These are phyloP conservation scores for Hypericum perforatum DNA, from an alignment of 345 rosid genomes.

Conservation along the genomic window DNA sequence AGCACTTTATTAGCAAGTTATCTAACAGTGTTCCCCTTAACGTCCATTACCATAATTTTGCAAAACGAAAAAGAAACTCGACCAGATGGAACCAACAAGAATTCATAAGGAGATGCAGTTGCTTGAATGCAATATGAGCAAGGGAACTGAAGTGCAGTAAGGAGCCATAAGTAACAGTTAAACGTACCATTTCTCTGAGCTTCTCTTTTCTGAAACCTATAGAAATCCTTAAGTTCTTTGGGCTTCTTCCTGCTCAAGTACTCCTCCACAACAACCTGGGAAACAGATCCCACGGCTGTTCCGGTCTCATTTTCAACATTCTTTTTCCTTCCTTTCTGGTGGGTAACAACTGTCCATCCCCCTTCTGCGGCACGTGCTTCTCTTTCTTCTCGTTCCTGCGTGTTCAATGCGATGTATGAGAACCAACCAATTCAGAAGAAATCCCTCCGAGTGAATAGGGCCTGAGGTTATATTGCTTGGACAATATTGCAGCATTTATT, in stretches of 20 bases:
- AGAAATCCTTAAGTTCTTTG: slow-evolving; percentile 70
- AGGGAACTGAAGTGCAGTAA: neutral
- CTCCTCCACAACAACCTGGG: slow-evolving; percentile 56
- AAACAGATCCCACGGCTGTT: slow-evolving; percentile 66
- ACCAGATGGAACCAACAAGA: neutral
- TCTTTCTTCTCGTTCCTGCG: slow-evolving; percentile 65
- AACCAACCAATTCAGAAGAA: neutral
- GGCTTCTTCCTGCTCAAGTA: slow-evolving; percentile 59
- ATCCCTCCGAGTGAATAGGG: neutral
- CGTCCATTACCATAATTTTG: too few relatives aligned
- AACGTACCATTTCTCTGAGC: slow-evolving; percentile 71
- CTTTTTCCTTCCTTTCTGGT: slow-evolving; percentile 94
- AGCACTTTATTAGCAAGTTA: neutral
- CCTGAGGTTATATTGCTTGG: too few relatives aligned
- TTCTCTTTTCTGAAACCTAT: slow-evolving; percentile 86
- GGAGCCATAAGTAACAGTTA: neutral
- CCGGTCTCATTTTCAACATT: slow-evolving; percentile 73
- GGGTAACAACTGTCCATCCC: slow-evolving; percentile 93
- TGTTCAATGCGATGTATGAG: neutral
- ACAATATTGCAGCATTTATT: too few relatives aligned
- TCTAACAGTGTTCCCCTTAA: neutral
- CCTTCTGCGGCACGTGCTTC: slow-evolving; percentile 87
- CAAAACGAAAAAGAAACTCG: neutral
- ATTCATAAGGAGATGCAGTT: neutral
- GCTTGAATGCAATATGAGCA: neutral